phyloP scores from a whole-genome alignment of 1,284 basidiomycete species.

The Sphaerobolus stellatus region DNA sequence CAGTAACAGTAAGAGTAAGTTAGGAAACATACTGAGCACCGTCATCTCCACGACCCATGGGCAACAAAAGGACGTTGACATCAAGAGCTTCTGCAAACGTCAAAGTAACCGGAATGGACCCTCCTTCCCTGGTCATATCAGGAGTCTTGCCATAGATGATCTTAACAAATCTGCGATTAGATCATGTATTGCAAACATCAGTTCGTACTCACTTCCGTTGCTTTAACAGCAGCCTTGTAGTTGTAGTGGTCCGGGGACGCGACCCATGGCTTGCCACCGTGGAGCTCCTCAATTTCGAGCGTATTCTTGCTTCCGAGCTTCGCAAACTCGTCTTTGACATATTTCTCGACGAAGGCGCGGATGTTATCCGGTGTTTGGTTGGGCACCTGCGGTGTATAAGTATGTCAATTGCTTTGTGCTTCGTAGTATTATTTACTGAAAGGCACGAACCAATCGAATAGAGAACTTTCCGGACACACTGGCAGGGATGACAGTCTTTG shows the following conservation, averaged over 20 bases:
- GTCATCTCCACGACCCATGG: conserved; percentile 93
- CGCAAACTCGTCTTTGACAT: conserved; percentile 77
- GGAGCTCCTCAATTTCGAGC: conserved; percentile 63
- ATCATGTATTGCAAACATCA: too few relatives aligned
- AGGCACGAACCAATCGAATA: conserved; percentile 61
- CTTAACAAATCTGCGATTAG: too few relatives aligned
- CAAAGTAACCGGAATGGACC: conserved; percentile 94
- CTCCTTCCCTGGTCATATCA: conserved; percentile 91
- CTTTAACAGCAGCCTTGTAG: conserved; percentile 87
- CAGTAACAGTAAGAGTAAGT: neutral
- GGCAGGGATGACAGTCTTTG: conserved; percentile 95
- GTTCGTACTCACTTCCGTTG: conserved; percentile 66
- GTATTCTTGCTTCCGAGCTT: conserved; percentile 86
- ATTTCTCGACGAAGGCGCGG: conserved; percentile 68
- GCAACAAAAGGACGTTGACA: conserved; percentile 82
- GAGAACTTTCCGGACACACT: conserved; percentile 93
- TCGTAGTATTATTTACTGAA: neutral
- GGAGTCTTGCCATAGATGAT: conserved; percentile 80
- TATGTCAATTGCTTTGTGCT: conserved; percentile 9
- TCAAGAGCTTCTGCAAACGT: conserved; percentile 90
- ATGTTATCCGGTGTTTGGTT: conserved; percentile 82
- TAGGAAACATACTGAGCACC: conserved; percentile 77
- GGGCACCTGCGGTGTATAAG: conserved; percentile 53
- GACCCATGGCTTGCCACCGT: conserved; percentile 91
- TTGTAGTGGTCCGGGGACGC: conserved; percentile 89